These are phyloP conservation scores for Bryoglossum gracile DNA, from an alignment of 495 filamentous ascomycete genomes.

Conservation along the genomic window DNA sequence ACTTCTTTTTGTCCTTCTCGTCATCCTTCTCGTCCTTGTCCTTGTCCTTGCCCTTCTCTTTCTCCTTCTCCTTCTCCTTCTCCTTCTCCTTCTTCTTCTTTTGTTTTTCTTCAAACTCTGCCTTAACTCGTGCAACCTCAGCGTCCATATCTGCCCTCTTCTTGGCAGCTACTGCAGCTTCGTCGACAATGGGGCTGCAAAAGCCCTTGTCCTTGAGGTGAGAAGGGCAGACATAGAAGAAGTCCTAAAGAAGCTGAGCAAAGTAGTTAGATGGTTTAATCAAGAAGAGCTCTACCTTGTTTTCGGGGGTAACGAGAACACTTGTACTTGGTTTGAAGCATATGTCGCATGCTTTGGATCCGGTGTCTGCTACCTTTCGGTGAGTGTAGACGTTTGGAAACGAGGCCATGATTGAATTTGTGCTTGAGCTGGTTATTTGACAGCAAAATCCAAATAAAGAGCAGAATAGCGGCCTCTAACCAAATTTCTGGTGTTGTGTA, in stretches of 20 bases:
- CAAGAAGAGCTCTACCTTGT: slow-evolving; percentile 54
- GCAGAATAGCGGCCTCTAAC: too few relatives aligned
- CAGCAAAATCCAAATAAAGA: not conserved
- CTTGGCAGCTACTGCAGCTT: slow-evolving; percentile 61
- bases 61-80: slow-evolving; percentile 46
- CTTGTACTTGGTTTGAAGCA: slow-evolving; percentile 84
- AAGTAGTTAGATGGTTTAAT: not conserved
- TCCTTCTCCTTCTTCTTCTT: slow-evolving; percentile 54
- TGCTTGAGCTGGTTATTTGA: too few relatives aligned
- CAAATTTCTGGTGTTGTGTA: too few relatives aligned
- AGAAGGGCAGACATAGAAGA: slow-evolving; percentile 81
- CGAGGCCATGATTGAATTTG: slow-evolving; percentile 15
- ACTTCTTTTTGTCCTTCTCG: slow-evolving; percentile 38
- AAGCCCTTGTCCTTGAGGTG: slow-evolving; percentile 84
- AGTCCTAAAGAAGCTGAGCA: slow-evolving; percentile 53
- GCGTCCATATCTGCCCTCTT: slow-evolving; percentile 64
- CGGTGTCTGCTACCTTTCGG: slow-evolving; percentile 79
- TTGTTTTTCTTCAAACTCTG: slow-evolving; percentile 70
- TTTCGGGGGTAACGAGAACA: slow-evolving; percentile 84
- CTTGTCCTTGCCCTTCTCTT: slow-evolving; percentile 45
- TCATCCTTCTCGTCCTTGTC: slow-evolving; percentile 47
- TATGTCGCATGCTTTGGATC: slow-evolving; percentile 75
- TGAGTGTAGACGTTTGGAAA: slow-evolving; percentile 80
- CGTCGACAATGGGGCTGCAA: slow-evolving; percentile 70
- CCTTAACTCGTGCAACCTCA: slow-evolving; percentile 64